Evolutionary conservation across 1,284 basidiomycete species (phyloP), one percentile per base, ranked within the genome.

Genomic region (Ustilago cynodontis): DNA sequence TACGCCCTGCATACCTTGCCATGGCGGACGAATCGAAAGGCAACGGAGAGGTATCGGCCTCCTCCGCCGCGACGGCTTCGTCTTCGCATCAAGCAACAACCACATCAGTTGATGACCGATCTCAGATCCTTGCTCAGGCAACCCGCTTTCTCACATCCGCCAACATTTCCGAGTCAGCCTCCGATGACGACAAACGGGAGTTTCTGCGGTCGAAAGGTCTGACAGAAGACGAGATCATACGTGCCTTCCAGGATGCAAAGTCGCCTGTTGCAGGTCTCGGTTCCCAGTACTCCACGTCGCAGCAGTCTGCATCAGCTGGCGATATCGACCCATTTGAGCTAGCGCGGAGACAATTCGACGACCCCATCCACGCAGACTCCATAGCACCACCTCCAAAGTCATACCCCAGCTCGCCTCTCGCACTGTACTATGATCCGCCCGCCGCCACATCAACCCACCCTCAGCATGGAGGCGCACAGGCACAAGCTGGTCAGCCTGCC

Each of bases 121-220:
- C 60, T 7, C 58, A 77, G 43, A 70, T 68, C 49, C 74, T 84
- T n/a, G 80, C 77, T 11, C 83, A 85, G 55, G 83, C 83, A 24
- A 79, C 82, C 49, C 79, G 83, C 33, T 85, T 85, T 61, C 67
- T 85, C 28, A 84, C 81, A 10, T 82, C 83, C 2, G 71, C 76
- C 33, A 63, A 64, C 31, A 61, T 77, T 37, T 65, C 69, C 24
- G 66, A 68, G 4, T 68, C 59, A 5, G 66, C 67, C 14, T 59
- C 65, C 3, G 59, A 78, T 29, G 70, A 75, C 16, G 60, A 65
- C 47, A 77, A 85, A 65, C 66, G 72, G 11, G 66, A 74, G 11
- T 85, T 85, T 47, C 49, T 85, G 35, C 69, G 70, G 1, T 73
- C 77, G 31, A 85, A 85, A 47, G 83, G 83, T n/a, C 22, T 85